A percentile compares a stretch with the other conserved stretches of the same genome.
Evolutionary conservation across 2,329 filamentous ascomycete genomes (phyloP).

Genomic region (Ceratocystis alfenasii): DNA sequence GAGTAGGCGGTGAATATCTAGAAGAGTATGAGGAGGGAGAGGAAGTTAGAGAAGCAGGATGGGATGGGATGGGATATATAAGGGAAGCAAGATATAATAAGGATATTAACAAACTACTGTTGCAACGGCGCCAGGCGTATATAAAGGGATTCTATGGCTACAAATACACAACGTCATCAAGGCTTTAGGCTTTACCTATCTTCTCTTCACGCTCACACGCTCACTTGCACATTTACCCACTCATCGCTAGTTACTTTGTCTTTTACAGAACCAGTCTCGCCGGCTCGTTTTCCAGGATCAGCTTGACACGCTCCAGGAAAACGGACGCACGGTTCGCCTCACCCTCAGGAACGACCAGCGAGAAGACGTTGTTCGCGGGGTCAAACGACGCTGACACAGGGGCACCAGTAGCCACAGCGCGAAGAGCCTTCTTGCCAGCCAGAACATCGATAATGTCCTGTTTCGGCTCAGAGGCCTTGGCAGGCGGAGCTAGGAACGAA

Average conservation of each 20-base stretch:
- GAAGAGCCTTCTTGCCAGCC: slow-evolving; percentile 31
- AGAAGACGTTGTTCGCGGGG: slow-evolving; percentile 63
- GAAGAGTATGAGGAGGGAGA: not conserved
- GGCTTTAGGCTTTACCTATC: slow-evolving; percentile 8
- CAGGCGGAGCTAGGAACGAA: slow-evolving; percentile 30
- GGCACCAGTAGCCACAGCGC: slow-evolving; percentile 26
- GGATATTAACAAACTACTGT: slow-evolving; percentile 15
- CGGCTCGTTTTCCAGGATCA: slow-evolving; percentile 67
- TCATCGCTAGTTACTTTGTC: not conserved
- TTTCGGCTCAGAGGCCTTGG: slow-evolving; percentile 28
- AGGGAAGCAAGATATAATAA: slow-evolving; percentile 4
- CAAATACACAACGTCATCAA: slow-evolving; percentile 21
- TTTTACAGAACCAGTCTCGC: slow-evolving; percentile 55
- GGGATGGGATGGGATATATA: not conserved
- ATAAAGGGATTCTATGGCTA: slow-evolving; percentile 22
- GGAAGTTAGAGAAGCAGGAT: not conserved
- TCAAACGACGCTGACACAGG: slow-evolving; percentile 35
- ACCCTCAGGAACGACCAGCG: slow-evolving; percentile 60
- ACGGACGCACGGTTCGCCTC: slow-evolving; percentile 72
- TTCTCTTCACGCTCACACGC: slow-evolving; percentile 1
- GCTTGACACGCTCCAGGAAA: slow-evolving; percentile 80
- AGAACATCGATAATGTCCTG: slow-evolving; percentile 76
- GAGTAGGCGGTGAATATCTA: slow-evolving; percentile 5
- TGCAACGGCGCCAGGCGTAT: slow-evolving; percentile 21
- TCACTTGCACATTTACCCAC: slow-evolving; percentile 12